These are phyloP conservation scores for Septoria linicola DNA, from an alignment of 2,329 filamentous ascomycete genomes.

Conservation along the genomic window DNA sequence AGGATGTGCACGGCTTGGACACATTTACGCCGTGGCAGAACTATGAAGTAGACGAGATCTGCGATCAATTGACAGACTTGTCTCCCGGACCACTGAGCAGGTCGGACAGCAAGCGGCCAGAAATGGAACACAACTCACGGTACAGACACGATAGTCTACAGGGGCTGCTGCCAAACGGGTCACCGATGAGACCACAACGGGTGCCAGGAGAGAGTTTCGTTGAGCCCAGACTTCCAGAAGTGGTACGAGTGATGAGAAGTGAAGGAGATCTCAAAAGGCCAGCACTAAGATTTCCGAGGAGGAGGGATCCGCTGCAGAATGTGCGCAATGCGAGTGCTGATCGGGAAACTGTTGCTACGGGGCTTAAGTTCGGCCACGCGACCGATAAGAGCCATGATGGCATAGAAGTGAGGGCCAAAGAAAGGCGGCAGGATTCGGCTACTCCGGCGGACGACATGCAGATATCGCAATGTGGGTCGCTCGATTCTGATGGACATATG, in stretches of 20 bases:
- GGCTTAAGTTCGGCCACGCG: neutral
- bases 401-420: neutral
- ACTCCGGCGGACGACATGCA: neutral
- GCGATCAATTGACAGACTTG: slow-evolving; percentile 1
- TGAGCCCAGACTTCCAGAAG: neutral
- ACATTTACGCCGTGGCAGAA: slow-evolving; percentile 18
- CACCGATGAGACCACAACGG: neutral
- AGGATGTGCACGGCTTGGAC: slow-evolving; percentile 19
- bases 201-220: neutral
- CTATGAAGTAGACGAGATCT: neutral
- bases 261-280: slow-evolving; percentile 4
- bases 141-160: neutral
- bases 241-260: neutral
- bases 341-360: neutral
- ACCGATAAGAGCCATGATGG: neutral
- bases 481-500: too few relatives aligned
- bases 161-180: neutral
- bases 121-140: neutral
- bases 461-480: neutral
- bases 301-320: neutral
- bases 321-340: neutral
- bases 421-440: neutral
- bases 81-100: neutral
- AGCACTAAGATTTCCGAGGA: neutral
- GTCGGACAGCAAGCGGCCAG: neutral